Evolutionary conservation across 371 early-diverging fungal species (phyloP).

Genomic region (Mucor piriformis): DNA sequence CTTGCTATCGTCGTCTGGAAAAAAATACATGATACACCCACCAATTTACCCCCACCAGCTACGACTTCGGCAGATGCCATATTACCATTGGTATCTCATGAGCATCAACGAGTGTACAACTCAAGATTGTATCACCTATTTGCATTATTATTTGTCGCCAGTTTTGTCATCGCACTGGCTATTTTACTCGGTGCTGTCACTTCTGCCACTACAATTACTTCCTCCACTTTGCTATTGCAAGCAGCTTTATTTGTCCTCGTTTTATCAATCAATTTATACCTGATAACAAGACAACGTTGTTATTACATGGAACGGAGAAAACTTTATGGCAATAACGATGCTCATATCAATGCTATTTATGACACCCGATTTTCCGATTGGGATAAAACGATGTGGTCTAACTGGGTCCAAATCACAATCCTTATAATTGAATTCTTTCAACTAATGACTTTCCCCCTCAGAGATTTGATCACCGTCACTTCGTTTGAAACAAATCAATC

Average conservation of each 20-base stretch:
- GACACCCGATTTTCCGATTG: constrained; percentile 46
- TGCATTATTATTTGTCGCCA: constrained; percentile 37
- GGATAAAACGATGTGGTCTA: constrained; percentile 51
- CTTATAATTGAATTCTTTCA: constrained; percentile 65
- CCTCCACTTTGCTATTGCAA: constrained; percentile 41
- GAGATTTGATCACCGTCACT: constrained; percentile 54
- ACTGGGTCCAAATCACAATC: constrained; percentile 62
- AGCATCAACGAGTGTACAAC: constrained; percentile 44
- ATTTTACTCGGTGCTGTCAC: constrained; percentile 39
- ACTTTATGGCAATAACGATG: constrained; percentile 46
- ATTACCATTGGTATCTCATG: constrained; percentile 35
- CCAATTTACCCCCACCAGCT: not conserved
- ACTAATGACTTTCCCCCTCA: constrained; percentile 56
- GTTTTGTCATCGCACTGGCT: constrained; percentile 32
- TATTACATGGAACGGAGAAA: constrained; percentile 50
- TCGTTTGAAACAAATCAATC: constrained; percentile 13
- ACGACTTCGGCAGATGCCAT: constrained; percentile 7
- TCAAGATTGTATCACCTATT: constrained; percentile 42
- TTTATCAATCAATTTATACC: constrained; percentile 53
- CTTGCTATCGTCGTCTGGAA: constrained; percentile 36
- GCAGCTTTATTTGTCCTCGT: constrained; percentile 57
- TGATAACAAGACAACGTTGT: constrained; percentile 56
- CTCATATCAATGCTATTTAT: constrained; percentile 45
- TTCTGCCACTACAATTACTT: constrained; percentile 1
- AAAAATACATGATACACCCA: not conserved